phyloP scores from a whole-genome alignment of 768 basidiomycete genomes.

The Suillus plorans region DNA sequence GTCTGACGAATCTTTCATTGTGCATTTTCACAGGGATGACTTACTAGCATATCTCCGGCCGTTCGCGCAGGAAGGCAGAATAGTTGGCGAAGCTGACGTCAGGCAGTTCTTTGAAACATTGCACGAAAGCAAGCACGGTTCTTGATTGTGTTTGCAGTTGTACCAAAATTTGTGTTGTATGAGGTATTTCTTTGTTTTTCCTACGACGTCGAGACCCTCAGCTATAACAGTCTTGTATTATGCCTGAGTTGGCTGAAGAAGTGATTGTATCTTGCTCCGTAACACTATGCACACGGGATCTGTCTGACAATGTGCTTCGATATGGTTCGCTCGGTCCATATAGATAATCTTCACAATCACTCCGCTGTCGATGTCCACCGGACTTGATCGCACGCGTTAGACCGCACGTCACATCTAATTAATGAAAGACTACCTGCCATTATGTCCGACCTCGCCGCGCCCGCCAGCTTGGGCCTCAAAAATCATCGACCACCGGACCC shows the following conservation, averaged over 20 bases:
- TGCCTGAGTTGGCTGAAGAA: background rate
- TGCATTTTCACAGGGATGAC: slow-evolving; percentile 51
- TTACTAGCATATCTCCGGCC: slow-evolving; percentile 71
- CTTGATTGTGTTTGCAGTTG: background rate
- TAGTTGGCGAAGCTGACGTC: slow-evolving; percentile 74
- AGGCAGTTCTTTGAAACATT: slow-evolving; percentile 62
- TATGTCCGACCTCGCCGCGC: background rate
- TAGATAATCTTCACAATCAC: background rate
- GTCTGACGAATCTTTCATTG: background rate
- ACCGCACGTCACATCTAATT: background rate
- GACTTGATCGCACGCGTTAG: background rate
- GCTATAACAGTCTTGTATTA: no score
- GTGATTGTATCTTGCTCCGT: background rate
- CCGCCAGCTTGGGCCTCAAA: background rate
- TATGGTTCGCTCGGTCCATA: background rate
- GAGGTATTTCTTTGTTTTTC: background rate
- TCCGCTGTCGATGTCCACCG: background rate
- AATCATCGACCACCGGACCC: background rate
- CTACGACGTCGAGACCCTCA: background rate
- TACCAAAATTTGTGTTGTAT: background rate
- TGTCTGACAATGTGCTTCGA: background rate
- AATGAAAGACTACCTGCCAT: background rate
- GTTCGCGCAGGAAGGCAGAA: slow-evolving; percentile 74
- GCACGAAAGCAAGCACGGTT: slow-evolving; percentile 28
- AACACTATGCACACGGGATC: background rate